Conservation (phyloP, 2,329 filamentous ascomycete genomes). For the Pseudogymnoascus verrucosus region DNA sequence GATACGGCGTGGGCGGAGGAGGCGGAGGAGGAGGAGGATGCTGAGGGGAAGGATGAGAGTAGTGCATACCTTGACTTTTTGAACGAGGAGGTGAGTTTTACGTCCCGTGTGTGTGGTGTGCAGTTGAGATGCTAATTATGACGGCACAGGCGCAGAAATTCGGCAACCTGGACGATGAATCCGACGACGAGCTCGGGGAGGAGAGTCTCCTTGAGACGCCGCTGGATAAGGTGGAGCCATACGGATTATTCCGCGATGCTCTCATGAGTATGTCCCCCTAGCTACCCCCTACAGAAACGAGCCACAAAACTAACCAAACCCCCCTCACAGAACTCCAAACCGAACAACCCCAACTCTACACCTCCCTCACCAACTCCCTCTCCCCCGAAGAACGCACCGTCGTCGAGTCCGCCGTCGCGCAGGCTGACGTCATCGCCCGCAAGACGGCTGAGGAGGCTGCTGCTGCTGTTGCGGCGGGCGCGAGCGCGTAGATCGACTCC, state of each 20-base stretch:
- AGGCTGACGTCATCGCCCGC: conserved; percentile 25
- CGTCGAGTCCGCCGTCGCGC: conserved; percentile 63
- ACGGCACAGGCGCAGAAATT: conserved; percentile 69
- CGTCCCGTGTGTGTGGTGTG: not conserved
- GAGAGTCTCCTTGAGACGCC: conserved; percentile 92
- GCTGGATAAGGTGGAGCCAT: conserved; percentile 91
- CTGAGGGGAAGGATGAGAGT: conserved; percentile 78
- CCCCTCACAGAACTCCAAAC: conserved; percentile 66
- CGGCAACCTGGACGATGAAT: conserved; percentile 60
- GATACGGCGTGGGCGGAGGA: conserved; percentile 70
- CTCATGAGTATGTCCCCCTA: conserved; percentile 60
- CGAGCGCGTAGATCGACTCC: not conserved
- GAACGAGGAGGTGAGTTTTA: conserved; percentile 67
- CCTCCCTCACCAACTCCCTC: conserved; percentile 69
- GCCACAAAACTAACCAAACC: conserved; percentile 14
- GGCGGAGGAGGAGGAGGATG: conserved; percentile 45
- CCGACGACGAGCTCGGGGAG: conserved; percentile 83
- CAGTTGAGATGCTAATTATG: conserved; percentile 11
- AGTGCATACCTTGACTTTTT: conserved; percentile 93
- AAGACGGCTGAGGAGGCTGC: conserved; percentile 17
- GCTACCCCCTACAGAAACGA: not conserved
- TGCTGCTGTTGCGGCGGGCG: not conserved
- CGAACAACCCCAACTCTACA: conserved; percentile 84
- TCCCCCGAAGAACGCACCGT: conserved; percentile 72
- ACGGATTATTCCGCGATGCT: conserved; percentile 76